Evolutionary conservation across 2,329 filamentous ascomycete genomes (phyloP), one percentile per base, ranked within the genome.

Genomic region (Penicillium sp.): DNA sequence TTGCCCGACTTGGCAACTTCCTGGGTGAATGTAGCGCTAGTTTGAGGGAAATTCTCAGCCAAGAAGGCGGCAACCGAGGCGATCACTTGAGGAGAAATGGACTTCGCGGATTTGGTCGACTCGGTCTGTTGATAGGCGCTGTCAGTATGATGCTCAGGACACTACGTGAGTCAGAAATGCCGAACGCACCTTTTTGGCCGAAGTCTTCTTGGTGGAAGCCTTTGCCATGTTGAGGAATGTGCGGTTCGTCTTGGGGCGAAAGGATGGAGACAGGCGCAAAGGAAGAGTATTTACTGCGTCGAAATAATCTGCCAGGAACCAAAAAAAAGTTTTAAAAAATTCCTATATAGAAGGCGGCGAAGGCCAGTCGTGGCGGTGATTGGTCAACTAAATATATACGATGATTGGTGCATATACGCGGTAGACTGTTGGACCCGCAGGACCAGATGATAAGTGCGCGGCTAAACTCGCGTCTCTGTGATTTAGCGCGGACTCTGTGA

Each of bases 51-150:
- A n/a, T 86, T 78, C 38, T 84, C 78, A 35, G 77, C 77, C 41
- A 90, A 76, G 67, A 89, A 90, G 18, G 72, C 70, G 54, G 82
- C 81, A 60, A 90, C 78, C 13, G 88, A 74, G 53, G 83, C 80
- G 64, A 90, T 74, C 30, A 90, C 73, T 67, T 86, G 78, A 25
- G 78, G 69, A 4, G 85, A 78, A 22, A 66, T 30, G 25, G 67
- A 48, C 41, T 61, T 51, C 41, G 39, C 14, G 30, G 25, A 39
- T 41, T 61, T 59, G 43, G 39, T 54, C 37, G 57, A 44, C 41
- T 65, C 62, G 28, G 54, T 52, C 64, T 67, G 38, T 46, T 34
- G 29, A 36, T 49, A 28, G 43, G 28, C 13, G 37, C 22, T 40
- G 44, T 55, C 31, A 49, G 44, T 45, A 39, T 33, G 39, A 19